Evolutionary conservation across 2,329 filamentous ascomycete species (phyloP).

Genomic region (Sporothrix protearum): DNA sequence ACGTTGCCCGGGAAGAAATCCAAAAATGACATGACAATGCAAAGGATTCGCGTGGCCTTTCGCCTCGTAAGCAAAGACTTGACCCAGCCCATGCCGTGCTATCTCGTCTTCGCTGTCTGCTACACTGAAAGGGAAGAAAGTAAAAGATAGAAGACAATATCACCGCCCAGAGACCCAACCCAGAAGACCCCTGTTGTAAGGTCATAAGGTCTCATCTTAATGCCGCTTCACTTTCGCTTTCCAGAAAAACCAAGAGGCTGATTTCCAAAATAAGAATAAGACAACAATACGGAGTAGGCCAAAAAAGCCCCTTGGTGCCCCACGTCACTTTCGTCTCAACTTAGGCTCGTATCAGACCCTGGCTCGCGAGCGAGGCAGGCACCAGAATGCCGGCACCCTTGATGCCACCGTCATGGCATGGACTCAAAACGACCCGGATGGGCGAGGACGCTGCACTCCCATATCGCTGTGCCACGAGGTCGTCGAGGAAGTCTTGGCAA

Average conservation of each 20-base stretch:
- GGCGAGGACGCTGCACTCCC: slow-evolving; percentile 30
- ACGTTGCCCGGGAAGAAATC: neutral
- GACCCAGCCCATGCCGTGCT: neutral
- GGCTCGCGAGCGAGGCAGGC: slow-evolving; percentile 37
- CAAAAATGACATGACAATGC: neutral
- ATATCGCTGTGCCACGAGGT: slow-evolving; percentile 45
- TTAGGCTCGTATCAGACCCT: slow-evolving; percentile 3
- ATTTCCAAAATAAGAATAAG: neutral
- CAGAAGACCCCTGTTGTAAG: neutral
- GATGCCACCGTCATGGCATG: slow-evolving; percentile 61
- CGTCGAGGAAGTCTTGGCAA: slow-evolving; percentile 66
- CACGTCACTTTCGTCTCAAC: slow-evolving; percentile 12
- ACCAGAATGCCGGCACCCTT: slow-evolving; percentile 60
- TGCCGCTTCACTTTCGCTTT: neutral
- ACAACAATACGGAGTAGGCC: too few species aligned
- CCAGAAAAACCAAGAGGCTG: neutral
- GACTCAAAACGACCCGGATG: slow-evolving; percentile 48
- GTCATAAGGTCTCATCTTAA: neutral
- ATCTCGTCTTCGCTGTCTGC: neutral
- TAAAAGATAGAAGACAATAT: neutral
- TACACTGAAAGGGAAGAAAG: neutral
- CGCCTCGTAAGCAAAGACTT: neutral
- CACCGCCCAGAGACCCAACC: neutral
- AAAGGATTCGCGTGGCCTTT: neutral
- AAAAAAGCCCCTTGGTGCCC: neutral